Base-by-base conservation (phyloP, 495 filamentous ascomycete genomes). In the Penicillium angulare region DNA sequence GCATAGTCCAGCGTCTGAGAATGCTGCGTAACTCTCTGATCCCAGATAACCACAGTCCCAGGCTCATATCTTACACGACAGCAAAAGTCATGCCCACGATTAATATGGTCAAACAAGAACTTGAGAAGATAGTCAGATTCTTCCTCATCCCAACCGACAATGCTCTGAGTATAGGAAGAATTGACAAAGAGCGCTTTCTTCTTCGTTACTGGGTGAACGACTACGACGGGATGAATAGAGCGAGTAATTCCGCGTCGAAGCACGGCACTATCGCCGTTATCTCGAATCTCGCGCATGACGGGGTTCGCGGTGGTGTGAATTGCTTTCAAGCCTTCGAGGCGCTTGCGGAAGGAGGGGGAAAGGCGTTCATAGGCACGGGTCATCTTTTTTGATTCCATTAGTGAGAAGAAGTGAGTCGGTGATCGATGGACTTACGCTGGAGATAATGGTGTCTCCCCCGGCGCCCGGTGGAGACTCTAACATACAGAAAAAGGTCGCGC, bases 111-210 rank as follows among this genome's bases (percentile, higher is more conserved):
- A 12, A 33, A 34, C 15, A 46, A 22, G 18, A 46, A 46, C 43
- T 33, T 33, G 7, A 46, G 29, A 6, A 46, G 13, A 10, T 34
- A 33, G 10, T 46, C 27, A 10, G 43, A 46, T 29, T 46, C 43
- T 26, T 46, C 43, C 10, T 47, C 44, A 13, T 47, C 44, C 44
- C 44, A 47, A 17, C 44, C 44, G 16, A 47, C 44, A 16, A 47
- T 47, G 7, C 44, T 47, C 13, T 47, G 44, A 5, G 44, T 47
- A 18, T 22, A 24, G 27, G 43, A 24, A 8, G 43, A 31, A 17
- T 44, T 44, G 10, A 44, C 41, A 23, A 44, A 44, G 5, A 44
- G 23, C n/a, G 41, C 22, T 10, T 27, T 26, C 31, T 46, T 33
- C 6, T 46, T 34, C 5, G 43, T 46, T 3, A 46, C 43, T 2